phyloP scores from a whole-genome alignment of 2,329 filamentous ascomycete genomes.

The Pseudopithomyces chartarum region DNA sequence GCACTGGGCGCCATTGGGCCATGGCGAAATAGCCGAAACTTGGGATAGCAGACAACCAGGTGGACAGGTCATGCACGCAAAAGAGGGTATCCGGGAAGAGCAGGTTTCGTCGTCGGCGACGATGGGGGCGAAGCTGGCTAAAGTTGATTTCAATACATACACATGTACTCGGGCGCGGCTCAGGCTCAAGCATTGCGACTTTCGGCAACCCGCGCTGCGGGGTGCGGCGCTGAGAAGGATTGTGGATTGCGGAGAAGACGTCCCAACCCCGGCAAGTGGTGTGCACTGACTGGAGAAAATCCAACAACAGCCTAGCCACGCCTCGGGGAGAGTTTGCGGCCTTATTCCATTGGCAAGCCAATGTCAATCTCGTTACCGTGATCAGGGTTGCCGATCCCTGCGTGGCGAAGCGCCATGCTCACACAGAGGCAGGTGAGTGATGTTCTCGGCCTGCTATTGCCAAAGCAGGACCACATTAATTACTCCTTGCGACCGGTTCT shows the following conservation, averaged over 20 bases:
- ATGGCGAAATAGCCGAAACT: slow-evolving; percentile 36
- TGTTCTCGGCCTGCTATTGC: slow-evolving; percentile 36
- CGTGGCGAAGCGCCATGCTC: slow-evolving; percentile 32
- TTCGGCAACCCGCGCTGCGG: slow-evolving; percentile 34
- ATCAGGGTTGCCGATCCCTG: slow-evolving; percentile 41
- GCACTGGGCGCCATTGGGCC: slow-evolving; percentile 23
- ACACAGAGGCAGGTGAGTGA: slow-evolving; percentile 33
- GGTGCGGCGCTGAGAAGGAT: slow-evolving; percentile 29
- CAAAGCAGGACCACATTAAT: slow-evolving; percentile 40
- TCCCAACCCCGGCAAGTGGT: slow-evolving; percentile 15
- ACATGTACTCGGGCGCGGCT: slow-evolving; percentile 4
- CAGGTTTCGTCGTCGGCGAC: slow-evolving; percentile 11
- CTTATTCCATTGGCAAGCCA: slow-evolving; percentile 25
- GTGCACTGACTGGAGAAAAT: slow-evolving; percentile 18
- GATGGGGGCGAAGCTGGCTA: slow-evolving; percentile 14
- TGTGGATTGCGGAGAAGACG: slow-evolving; percentile 37
- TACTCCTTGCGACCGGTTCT: slow-evolving; percentile 41
- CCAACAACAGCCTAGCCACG: slow-evolving; percentile 29
- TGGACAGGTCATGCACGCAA: slow-evolving; percentile 16
- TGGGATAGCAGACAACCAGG: slow-evolving; percentile 17
- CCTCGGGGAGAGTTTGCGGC: slow-evolving; percentile 23
- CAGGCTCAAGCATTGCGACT: slow-evolving; percentile 3
- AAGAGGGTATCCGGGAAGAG: slow-evolving; percentile 16
- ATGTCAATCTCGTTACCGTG: slow-evolving; percentile 28
- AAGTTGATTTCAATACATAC: slow-evolving; percentile 15